Conservation (phyloP, 345 rosid species). For the Bretschneidera sinensis region DNA sequence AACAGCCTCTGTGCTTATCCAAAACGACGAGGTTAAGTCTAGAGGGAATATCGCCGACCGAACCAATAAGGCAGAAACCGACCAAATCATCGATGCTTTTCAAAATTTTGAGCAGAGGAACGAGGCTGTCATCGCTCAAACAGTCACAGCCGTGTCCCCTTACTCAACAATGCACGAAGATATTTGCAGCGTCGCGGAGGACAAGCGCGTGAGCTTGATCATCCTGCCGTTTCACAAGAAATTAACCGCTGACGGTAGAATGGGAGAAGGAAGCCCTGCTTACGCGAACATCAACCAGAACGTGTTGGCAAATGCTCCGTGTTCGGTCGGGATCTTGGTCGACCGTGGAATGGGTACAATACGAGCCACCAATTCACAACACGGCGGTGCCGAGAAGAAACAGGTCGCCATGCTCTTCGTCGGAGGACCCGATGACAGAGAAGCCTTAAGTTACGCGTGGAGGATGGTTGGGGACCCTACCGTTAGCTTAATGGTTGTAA, state of each 20-base stretch:
- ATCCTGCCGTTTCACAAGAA: constrained; percentile 54
- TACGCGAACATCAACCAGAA: constrained; percentile 41
- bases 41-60: constrained; percentile 12
- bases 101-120: constrained; percentile 25
- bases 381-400: constrained; percentile 6
- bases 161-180: constrained; percentile 60
- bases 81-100: constrained; percentile 32
- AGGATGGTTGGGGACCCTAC: constrained; percentile 38
- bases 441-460: constrained; percentile 63
- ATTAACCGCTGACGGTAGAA: constrained; percentile 26
- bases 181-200: constrained; percentile 53
- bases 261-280: constrained; percentile 27
- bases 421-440: constrained; percentile 66
- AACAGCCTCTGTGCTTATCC: constrained; percentile 48
- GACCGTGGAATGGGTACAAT: constrained; percentile 41
- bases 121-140: constrained; percentile 22
- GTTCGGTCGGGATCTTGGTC: constrained; percentile 54
- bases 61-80: constrained; percentile 24
- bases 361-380: constrained; percentile 1
- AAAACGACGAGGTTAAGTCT: constrained; percentile 33
- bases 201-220: constrained; percentile 42
- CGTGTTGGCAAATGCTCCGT: constrained; percentile 41
- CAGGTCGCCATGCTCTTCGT: constrained; percentile 36
- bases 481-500: constrained; percentile 36
- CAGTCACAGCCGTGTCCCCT: constrained; percentile 52